Percentiles rank a stretch among this genome's conserved stretches.
Evolutionary conservation across 2,329 filamentous ascomycete species (phyloP).

Genomic region (Gyromitra esculenta): DNA sequence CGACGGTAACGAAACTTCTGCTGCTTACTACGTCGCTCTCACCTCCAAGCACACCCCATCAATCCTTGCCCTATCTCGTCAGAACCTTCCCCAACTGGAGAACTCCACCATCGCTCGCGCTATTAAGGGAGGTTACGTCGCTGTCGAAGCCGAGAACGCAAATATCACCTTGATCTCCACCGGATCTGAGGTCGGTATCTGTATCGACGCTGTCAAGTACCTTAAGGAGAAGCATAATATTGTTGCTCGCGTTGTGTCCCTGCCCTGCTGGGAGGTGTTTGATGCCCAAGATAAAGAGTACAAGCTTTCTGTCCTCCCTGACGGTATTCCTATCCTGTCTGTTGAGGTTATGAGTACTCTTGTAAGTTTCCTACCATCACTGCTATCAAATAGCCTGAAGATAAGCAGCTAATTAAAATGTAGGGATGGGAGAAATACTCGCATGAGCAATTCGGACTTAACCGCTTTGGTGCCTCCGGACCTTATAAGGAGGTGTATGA

Average conservation of each 20-base stretch:
- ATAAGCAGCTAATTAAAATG: constrained; percentile 16
- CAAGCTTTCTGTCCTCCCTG: constrained; percentile 88
- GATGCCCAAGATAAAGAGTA: constrained; percentile 95
- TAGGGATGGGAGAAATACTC: constrained; percentile 93
- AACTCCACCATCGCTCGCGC: constrained; percentile 88
- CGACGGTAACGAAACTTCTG: constrained; percentile 84
- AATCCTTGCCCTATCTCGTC: constrained; percentile 93
- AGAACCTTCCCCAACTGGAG: constrained; percentile 98
- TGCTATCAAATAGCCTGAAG: background rate
- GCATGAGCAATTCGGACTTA: constrained; percentile 99
- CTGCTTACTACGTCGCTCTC: constrained; percentile 94
- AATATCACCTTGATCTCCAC: constrained; percentile 91
- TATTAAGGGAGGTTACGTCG: constrained; percentile 94
- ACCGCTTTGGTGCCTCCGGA: constrained; percentile 97
- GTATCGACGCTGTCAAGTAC: constrained; percentile 89
- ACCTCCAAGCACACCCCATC: constrained; percentile 89
- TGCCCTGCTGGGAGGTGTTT: constrained; percentile 97
- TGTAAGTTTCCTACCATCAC: constrained; percentile 54
- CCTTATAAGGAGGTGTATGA: constrained; percentile 99
- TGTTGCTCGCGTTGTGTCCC: constrained; percentile 89
- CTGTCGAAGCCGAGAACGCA: constrained; percentile 83
- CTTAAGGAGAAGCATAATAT: constrained; percentile 88
- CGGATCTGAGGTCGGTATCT: constrained; percentile 94
- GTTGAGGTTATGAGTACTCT: constrained; percentile 97
- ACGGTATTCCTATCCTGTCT: constrained; percentile 90